Base-by-base conservation (phyloP, 345 rosid genomes). In the Gossypium rotundifolium region DNA sequence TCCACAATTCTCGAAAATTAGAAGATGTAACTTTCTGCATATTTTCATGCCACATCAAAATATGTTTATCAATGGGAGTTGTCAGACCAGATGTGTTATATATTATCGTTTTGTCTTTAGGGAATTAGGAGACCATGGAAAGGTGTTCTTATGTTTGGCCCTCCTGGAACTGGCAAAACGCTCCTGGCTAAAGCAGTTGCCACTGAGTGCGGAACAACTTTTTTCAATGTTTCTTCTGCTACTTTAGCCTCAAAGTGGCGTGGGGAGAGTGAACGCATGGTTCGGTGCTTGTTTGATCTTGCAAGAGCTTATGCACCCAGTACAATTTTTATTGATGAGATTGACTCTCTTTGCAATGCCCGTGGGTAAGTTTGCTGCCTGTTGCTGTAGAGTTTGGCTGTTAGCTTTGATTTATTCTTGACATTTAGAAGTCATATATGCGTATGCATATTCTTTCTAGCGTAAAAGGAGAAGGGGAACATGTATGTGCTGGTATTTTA, bases 51-150 rank as follows among this genome's bases (percentile, higher is more conserved):
- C 55, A 6, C 13, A 2, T 57, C 55, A 17, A 57, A 72, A 59
- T 44, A 52, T 33, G 53, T 23, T 51, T 53, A 25, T 62, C 16
- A 2, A 42, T 17, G 22, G 64, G 10, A 48, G 49, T 20, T 49
- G 16, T 62, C 23, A 62, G n/a, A 14, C 22, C 48, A 25, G 45
- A 42, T 22, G 25, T 53, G 78, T 67, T 76, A 33, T 51, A n/a
- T 58, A n/a, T 38, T n/a, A 2, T 65, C 8, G 13, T 61, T 71
- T 76, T 54, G 42, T 59, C 66, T 80, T 75, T 84, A 96, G 99
- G 99, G 99, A 76, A 96, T 96, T 58, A 84, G 99, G 86, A 91
- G 99, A 84, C 99, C 99, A 0, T 93, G 99, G 99, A 96, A 96
- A 85, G 99, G 71, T 14, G 71, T 67, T 46, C 71, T 67, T 23